Evolutionary conservation across 495 filamentous ascomycete genomes (phyloP).

Genomic region (Aspergillus wentii): DNA sequence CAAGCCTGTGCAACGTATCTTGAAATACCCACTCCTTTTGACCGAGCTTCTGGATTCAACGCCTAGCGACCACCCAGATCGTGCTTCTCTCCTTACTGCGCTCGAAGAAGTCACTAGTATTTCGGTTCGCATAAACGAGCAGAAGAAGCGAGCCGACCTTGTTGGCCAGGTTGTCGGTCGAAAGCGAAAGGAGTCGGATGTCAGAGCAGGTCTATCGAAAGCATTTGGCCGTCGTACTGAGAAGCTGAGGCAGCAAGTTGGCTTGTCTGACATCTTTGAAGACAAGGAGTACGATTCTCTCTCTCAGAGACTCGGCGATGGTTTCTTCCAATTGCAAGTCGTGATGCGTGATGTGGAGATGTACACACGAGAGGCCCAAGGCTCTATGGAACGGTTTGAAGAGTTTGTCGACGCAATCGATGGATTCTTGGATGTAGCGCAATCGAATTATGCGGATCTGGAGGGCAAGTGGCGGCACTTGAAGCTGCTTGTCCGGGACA

Average conservation of each 20-base stretch:
- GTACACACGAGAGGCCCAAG: slow-evolving; percentile 68
- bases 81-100: slow-evolving; percentile 57
- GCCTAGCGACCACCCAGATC: slow-evolving; percentile 77
- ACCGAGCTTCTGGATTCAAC: slow-evolving; percentile 73
- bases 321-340: slow-evolving; percentile 84
- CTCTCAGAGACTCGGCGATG: slow-evolving; percentile 74
- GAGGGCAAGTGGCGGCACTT: slow-evolving; percentile 90
- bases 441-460: slow-evolving; percentile 67
- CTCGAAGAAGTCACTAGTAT: slow-evolving; percentile 61
- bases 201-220: slow-evolving; percentile 74
- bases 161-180: slow-evolving; percentile 81
- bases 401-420: slow-evolving; percentile 69
- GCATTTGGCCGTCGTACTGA: slow-evolving; percentile 83
- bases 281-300: slow-evolving; percentile 74
- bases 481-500: slow-evolving; percentile 73
- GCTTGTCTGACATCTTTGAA: slow-evolving; percentile 60
- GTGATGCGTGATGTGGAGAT: slow-evolving; percentile 85
- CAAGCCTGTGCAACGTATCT: slow-evolving; percentile 88
- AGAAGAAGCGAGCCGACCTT: slow-evolving; percentile 85
- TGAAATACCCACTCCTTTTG: slow-evolving; percentile 87
- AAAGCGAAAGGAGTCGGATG: slow-evolving; percentile 87
- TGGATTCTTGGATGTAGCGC: slow-evolving; percentile 51
- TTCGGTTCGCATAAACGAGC: slow-evolving; percentile 81
- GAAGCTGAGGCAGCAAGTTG: slow-evolving; percentile 66
- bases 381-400: slow-evolving; percentile 67